Evolutionary conservation across 23 red algal species (phyloP).

Genomic region (Gracilaria domingensis): DNA sequence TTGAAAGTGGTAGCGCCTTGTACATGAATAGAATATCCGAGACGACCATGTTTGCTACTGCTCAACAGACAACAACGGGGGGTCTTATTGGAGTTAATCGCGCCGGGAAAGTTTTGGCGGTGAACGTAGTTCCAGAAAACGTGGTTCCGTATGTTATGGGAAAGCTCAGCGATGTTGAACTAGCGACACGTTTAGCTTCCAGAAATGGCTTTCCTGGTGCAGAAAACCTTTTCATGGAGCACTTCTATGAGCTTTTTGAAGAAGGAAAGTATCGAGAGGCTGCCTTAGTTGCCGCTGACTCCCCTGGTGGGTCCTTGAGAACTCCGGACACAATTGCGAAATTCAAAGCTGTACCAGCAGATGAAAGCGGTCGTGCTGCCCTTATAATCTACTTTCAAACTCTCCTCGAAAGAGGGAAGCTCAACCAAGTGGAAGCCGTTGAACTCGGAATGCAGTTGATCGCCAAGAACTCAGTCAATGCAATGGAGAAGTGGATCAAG

Average conservation of each 20-base stretch:
- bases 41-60: constrained; percentile 85
- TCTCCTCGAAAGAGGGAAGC: constrained; percentile 86
- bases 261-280: constrained; percentile 94
- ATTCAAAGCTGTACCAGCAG: constrained; percentile 88
- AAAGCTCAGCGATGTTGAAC: constrained; percentile 88
- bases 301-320: constrained; percentile 89
- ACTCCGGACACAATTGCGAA: constrained; percentile 90
- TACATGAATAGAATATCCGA: constrained; percentile 99
- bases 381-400: constrained; percentile 98
- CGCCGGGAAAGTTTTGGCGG: constrained; percentile 82
- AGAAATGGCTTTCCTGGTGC: constrained; percentile 96
- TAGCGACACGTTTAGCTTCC: constrained; percentile 89
- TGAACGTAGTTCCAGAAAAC: constrained; percentile 67
- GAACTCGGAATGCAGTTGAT: constrained; percentile 89
- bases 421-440: constrained; percentile 92
- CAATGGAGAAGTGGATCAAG: constrained; percentile 97
- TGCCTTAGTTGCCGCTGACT: constrained; percentile 94
- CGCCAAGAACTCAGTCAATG: constrained; percentile 67
- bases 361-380: constrained; percentile 79
- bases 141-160: constrained; percentile 93
- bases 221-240: constrained; percentile 89
- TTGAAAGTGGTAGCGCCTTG: constrained; percentile 87
- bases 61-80: constrained; percentile 73
- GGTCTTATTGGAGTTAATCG: constrained; percentile 95
- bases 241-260: constrained; percentile 94